These are phyloP conservation scores for Viola pubescens DNA, from an alignment of 441 rosid species.

Conservation along the genomic window DNA sequence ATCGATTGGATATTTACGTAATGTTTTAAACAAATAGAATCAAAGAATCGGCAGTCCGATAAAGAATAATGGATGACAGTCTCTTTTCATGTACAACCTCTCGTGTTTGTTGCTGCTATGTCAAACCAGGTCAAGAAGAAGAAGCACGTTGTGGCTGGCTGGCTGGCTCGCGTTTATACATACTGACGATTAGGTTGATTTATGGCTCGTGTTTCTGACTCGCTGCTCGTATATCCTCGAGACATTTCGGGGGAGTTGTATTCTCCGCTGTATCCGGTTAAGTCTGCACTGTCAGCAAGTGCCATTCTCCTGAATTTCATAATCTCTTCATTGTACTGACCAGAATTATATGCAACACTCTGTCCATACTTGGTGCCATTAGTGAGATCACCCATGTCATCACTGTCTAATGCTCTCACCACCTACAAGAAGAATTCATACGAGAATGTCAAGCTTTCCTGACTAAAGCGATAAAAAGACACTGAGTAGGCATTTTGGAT, in stretches of 20 bases:
- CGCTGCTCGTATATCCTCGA: constrained; percentile 34
- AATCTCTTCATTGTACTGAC: constrained; percentile 65
- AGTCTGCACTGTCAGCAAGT: constrained; percentile 25
- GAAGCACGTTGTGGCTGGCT: background rate
- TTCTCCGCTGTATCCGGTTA: constrained; percentile 36
- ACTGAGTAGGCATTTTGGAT: background rate
- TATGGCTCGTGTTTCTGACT: constrained; percentile 38
- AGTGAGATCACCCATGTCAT: constrained; percentile 51
- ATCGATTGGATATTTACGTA: too few relatives aligned
- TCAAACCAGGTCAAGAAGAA: background rate
- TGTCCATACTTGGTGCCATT: constrained; percentile 73
- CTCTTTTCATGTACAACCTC: background rate
- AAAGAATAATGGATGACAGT: too few relatives aligned
- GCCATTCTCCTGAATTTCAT: constrained; percentile 58
- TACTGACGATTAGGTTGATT: constrained; percentile 19
- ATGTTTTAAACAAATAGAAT: too few relatives aligned
- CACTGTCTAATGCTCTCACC: constrained; percentile 63
- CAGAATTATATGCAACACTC: constrained; percentile 64
- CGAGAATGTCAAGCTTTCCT: background rate
- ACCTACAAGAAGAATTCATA: constrained; percentile 37
- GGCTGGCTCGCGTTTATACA: constrained; percentile 12
- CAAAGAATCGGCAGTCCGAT: too few relatives aligned
- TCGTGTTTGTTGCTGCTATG: background rate
- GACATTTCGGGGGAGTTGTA: constrained; percentile 28
- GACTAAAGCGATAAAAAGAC: too few relatives aligned